Evolutionary conservation across 768 basidiomycete genomes (phyloP).

Genomic region (Suillus clintonianus): DNA sequence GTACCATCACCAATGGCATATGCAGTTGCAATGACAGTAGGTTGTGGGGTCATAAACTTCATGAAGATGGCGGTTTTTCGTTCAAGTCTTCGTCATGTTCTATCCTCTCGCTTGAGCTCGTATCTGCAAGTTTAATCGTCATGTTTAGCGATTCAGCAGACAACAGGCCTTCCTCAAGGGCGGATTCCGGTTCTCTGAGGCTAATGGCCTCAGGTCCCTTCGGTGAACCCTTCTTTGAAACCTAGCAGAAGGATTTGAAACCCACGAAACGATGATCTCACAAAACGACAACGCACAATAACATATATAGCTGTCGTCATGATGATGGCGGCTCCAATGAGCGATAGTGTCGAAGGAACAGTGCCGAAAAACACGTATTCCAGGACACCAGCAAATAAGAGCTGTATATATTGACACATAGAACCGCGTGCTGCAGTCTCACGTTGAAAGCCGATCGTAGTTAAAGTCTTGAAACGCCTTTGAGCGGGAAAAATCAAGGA

Average conservation of each 20-base stretch:
- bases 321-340: slow-evolving; percentile 67
- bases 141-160: neutral
- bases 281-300: neutral
- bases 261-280: neutral
- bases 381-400: slow-evolving; percentile 68
- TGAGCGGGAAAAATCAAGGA: neutral
- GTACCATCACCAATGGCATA: neutral
- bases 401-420: slow-evolving; percentile 61
- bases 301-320: slow-evolving; percentile 3
- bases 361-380: slow-evolving; percentile 68
- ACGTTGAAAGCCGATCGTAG: slow-evolving; percentile 63
- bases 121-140: neutral
- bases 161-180: slow-evolving; percentile 7
- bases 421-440: slow-evolving; percentile 67
- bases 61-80: neutral
- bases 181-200: neutral
- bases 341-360: slow-evolving; percentile 56
- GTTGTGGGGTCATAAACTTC: neutral
- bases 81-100: neutral
- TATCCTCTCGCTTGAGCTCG: neutral
- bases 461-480: slow-evolving; percentile 40
- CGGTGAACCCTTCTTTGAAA: neutral
- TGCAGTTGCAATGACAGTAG: neutral
- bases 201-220: neutral
- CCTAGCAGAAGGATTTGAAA: neutral